Percentiles rank a stretch among this genome's conserved stretches.
These are phyloP conservation scores for Pseudodiploospora longispora DNA, from an alignment of 2,329 filamentous ascomycete genomes.

Conservation along the genomic window DNA sequence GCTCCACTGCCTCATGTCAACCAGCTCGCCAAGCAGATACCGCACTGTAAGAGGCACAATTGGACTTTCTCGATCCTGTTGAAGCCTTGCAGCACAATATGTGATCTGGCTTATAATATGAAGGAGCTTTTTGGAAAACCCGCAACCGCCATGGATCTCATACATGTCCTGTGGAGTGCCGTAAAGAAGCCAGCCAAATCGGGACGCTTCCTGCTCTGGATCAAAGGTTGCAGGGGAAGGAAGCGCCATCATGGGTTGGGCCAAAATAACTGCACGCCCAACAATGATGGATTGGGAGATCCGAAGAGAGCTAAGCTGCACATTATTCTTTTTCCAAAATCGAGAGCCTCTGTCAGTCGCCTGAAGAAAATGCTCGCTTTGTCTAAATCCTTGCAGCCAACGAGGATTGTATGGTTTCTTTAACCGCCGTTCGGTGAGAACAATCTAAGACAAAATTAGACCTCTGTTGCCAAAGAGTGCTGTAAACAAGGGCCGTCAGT, in stretches of 20 bases:
- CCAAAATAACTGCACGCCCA: conserved; percentile 29
- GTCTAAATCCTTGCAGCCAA: conserved; percentile 29
- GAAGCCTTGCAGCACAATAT: conserved; percentile 25
- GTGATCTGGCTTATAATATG: conserved; percentile 30
- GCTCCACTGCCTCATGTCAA: conserved; percentile 28
- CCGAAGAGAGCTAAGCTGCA: conserved; percentile 26
- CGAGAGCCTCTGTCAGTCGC: conserved; percentile 26
- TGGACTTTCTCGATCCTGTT: conserved; percentile 23
- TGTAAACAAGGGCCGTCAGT: too few species aligned
- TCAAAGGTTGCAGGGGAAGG: conserved; percentile 19
- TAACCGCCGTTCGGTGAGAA: conserved; percentile 28
- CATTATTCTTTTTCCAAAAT: conserved; percentile 26
- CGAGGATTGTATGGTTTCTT: conserved; percentile 24
- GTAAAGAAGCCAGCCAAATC: conserved; percentile 32
- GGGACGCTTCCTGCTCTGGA: conserved; percentile 18
- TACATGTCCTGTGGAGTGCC: conserved; percentile 25
- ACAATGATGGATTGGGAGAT: conserved; percentile 32
- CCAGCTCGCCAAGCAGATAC: conserved; percentile 19
- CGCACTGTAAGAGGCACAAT: conserved; percentile 23
- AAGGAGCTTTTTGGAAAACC: conserved; percentile 32
- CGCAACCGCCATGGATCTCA: conserved; percentile 33
- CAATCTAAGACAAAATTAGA: conserved; percentile 17
- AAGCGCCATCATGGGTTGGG: conserved; percentile 30
- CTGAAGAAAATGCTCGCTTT: conserved; percentile 27
- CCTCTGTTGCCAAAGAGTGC: background rate